Conservation (phyloP, 352 stramenopile species). For the Globisporangium takayamanum region DNA sequence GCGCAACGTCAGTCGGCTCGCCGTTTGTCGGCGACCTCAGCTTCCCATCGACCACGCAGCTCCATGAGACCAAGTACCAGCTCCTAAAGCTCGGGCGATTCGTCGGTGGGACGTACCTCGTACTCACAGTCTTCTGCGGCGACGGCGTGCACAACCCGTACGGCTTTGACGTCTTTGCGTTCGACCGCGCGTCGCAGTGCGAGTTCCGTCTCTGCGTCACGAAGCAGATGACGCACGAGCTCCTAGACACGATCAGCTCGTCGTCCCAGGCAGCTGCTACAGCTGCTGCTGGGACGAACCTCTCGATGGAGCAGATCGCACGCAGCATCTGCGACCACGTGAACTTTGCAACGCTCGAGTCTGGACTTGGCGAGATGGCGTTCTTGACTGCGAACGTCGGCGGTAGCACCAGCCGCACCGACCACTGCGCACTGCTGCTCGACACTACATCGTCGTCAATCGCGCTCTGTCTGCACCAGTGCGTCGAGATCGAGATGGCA, state of each 20-base stretch:
- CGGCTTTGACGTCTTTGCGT: conserved; percentile 58
- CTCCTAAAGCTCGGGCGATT: conserved; percentile 63
- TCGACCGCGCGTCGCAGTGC: conserved; percentile 34
- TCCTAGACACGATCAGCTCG: conserved; percentile 53
- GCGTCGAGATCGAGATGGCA: conserved; percentile 15
- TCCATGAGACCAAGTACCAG: conserved; percentile 36
- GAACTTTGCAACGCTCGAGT: conserved; percentile 33
- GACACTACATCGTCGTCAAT: conserved; percentile 17
- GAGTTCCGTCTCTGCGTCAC: conserved; percentile 51
- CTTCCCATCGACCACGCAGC: neutral
- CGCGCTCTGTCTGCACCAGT: conserved; percentile 38
- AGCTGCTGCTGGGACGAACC: conserved; percentile 56
- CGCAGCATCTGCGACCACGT: conserved; percentile 55
- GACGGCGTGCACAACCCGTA: conserved; percentile 59
- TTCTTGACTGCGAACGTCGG: conserved; percentile 34
- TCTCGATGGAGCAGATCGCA: conserved; percentile 68
- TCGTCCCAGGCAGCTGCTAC: conserved; percentile 44
- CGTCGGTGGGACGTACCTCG: conserved; percentile 52
- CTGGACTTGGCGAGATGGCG: conserved; percentile 33
- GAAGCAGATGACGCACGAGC: conserved; percentile 53
- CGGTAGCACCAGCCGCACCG: conserved; percentile 3
- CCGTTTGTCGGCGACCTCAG: conserved; percentile 33
- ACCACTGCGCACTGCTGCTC: conserved; percentile 20
- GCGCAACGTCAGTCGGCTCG: conserved; percentile 9
- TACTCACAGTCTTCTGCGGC: conserved; percentile 65